Evolutionary conservation across 495 filamentous ascomycete species (phyloP), one percentile per base, ranked within the genome.

Genomic region (Penicillium daleae): DNA sequence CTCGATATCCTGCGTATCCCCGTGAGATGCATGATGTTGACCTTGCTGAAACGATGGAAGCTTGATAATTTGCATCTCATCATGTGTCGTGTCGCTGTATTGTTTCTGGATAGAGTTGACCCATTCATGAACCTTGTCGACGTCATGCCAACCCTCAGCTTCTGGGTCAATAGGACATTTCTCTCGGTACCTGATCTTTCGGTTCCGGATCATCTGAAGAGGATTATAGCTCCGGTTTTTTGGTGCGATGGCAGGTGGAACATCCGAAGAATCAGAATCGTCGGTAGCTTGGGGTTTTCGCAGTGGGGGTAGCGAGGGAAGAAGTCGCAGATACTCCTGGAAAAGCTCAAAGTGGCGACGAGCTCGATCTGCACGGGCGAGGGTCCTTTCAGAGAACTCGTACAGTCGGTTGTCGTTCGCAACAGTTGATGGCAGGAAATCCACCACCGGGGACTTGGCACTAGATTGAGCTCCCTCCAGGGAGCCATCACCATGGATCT

Each of bases 141-240:
- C 72, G 72, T 96, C 89, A 56, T 84, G 81, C 84, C 93, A 97
- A 1, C 90, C 90, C 54, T 90, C 85, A n/a, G 82, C 79, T 48
- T 90, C 86, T 17, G 87, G 82, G 67, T 93, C 86, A 37, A 96
- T 86, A 0, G 82, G 72, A 59, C 85, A 86, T 32, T 89, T 81
- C 71, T 92, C 90, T 27, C 91, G 82, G 56, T 88, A 87, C 54
- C 93, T 83, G 5, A 93, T 82, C 63, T 91, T 90, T 24, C 93
- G 83, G 67, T 97, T 96, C 21, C 93, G 86, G 52, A 97, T 88
- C 66, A 87, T 89, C 68, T 97, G 93, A 24, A 97, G 80, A 6
- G 92, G 93, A 71, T 97, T 94, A 66, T 97, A 97, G 1, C 71
- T 66, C 52, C 93, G 85, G 27, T 87, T 86, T 37, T 86, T 65